These are phyloP conservation scores for Paraglomus occultum DNA, from an alignment of 192 early-diverging fungal genomes.

Conservation along the genomic window DNA sequence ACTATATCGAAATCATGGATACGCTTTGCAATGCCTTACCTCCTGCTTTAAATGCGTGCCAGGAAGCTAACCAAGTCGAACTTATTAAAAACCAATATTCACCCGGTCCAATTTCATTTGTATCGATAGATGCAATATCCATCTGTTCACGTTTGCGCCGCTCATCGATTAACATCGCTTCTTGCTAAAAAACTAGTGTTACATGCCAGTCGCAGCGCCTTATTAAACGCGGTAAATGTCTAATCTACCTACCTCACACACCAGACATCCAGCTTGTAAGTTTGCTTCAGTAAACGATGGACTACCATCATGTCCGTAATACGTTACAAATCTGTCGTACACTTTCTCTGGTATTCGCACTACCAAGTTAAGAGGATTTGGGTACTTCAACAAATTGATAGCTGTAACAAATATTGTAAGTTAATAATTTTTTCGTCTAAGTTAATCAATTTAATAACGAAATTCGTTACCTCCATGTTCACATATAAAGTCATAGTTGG, in stretches of 20 bases:
- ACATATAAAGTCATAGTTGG: constrained; percentile 46
- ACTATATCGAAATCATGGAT: neutral
- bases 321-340: constrained; percentile 37
- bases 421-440: neutral
- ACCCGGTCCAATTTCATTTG: constrained; percentile 32
- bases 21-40: constrained; percentile 23
- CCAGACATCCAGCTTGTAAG: neutral
- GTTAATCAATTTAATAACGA: neutral
- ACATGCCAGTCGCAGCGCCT: neutral
- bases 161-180: constrained; percentile 36
- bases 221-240: neutral
- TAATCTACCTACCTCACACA: constrained; percentile 15
- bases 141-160: constrained; percentile 35
- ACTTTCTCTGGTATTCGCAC: constrained; percentile 38
- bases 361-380: constrained; percentile 36
- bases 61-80: constrained; percentile 38
- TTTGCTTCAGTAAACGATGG: constrained; percentile 9
- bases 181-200: constrained; percentile 26
- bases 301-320: constrained; percentile 42
- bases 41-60: constrained; percentile 44
- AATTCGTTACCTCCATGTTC: constrained; percentile 36
- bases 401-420: constrained; percentile 19
- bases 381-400: constrained; percentile 34
- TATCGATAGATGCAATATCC: constrained; percentile 36
- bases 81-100: constrained; percentile 47